phyloP scores from a whole-genome alignment of 495 filamentous ascomycete genomes.

The Penicillium pulvis region DNA sequence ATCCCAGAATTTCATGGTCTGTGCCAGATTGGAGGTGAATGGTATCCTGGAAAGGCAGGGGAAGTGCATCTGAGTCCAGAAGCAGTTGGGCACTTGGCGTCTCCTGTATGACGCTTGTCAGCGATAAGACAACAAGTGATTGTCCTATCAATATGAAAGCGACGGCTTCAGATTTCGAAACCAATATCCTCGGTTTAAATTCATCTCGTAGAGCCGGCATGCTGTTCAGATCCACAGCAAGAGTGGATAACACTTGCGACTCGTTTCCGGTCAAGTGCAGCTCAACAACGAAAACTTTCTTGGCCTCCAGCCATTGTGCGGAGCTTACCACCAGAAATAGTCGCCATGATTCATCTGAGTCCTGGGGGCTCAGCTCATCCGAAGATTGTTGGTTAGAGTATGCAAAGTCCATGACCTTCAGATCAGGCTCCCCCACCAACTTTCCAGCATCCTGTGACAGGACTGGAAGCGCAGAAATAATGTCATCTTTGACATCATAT shows the following conservation, averaged over 20 bases:
- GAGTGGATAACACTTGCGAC: slow-evolving; percentile 32
- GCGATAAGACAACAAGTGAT: slow-evolving; percentile 74
- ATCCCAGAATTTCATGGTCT: slow-evolving; percentile 48
- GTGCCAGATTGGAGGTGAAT: slow-evolving; percentile 75
- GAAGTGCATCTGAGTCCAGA: slow-evolving; percentile 56
- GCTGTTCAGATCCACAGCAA: slow-evolving; percentile 25
- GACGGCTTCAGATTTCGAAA: slow-evolving; percentile 73
- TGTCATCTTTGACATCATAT: slow-evolving; percentile 48
- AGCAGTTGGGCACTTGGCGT: slow-evolving; percentile 71
- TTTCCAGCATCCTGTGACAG: slow-evolving; percentile 22
- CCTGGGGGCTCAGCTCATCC: slow-evolving; percentile 18
- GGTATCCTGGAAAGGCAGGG: slow-evolving; percentile 75
- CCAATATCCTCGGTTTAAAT: slow-evolving; percentile 65
- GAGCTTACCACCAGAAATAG: slow-evolving; percentile 36
- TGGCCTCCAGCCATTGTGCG: slow-evolving; percentile 21
- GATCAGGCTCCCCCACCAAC: slow-evolving; percentile 33
- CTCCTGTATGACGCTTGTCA: slow-evolving; percentile 54
- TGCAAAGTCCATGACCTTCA: slow-evolving; percentile 43
- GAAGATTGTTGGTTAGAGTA: slow-evolving; percentile 23
- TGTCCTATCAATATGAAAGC: slow-evolving; percentile 82
- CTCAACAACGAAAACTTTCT: slow-evolving; percentile 33
- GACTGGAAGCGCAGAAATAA: slow-evolving; percentile 24
- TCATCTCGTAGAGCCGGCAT: slow-evolving; percentile 32
- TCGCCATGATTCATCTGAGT: slow-evolving; percentile 31
- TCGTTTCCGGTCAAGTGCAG: slow-evolving; percentile 30